Base-by-base conservation (phyloP, 441 rosid genomes). In the Erysimum cheiri region DNA sequence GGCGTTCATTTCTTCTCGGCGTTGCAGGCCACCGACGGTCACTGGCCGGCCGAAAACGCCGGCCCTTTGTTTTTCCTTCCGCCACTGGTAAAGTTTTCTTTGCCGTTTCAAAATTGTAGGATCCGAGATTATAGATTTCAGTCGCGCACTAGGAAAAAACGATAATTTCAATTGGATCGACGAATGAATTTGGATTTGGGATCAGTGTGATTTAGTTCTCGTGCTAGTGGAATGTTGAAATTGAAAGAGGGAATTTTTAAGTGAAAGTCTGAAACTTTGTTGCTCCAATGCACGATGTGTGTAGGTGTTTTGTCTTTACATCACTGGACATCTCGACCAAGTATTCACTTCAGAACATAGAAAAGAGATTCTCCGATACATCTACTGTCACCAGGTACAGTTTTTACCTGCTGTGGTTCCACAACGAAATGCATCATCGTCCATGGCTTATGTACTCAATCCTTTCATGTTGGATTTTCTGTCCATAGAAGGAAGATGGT, bases 291-390 rank as follows among this genome's bases (percentile, higher is more conserved):
- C 35, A 52, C 35, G 13, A 17, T n/a, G n/a, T 52, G 12, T 12
- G 35, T 11, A 87, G 90, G 91, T 89, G 2, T 86, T 90, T 82
- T 82, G 88, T 73, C 5, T 85, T 32, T 86, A 87, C 72, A 84
- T 92, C 39, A 92, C 98, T 0, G 97, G 97, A 28, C 85, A 92
- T 64, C 84, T 88, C 3, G 56, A 82, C 24, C 61, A 80, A 1
- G 81, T 87, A 22, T 83, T 90, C 59, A 78, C 89, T 0, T 52
- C 71, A 0, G 92, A 88, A 75, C 83, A 88, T 76, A 82, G 80
- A 0, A 80, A 52, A 52, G 98, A 92, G 80, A 92, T 85, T 50
- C 90, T 90, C 31, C 86, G 97, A 3, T 88, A 89, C 70, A 83
- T 87, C 11, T 88, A 83, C 72, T 78, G 67, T 63, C 96, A 92